Evolutionary conservation across 306 rosid genomes (phyloP), one percentile per base, ranked within the genome.

Genomic region (Acacia crassicarpa): DNA sequence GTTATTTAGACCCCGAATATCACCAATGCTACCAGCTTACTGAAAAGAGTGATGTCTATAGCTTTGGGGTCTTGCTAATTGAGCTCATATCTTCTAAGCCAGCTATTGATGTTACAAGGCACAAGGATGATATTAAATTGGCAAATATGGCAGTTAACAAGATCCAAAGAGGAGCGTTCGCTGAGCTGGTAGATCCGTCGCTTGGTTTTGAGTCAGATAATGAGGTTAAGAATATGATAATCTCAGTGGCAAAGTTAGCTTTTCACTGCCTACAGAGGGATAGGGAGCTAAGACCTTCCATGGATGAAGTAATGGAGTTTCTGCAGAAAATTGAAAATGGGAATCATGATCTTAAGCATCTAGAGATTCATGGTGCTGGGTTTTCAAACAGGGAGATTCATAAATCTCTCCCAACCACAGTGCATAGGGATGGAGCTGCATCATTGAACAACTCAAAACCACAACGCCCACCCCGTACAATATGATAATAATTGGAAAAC

Each of bases 1-100:
- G 97, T 1, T 91, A 92, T 48, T 87, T 92, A 23, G 97, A 94
- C 48, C 97, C 97, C 12, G 93, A 92, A 76, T 88, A 94, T 75
- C 88, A 88, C 78, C 91, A 89, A 44, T 83, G 88, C 72, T 89
- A 88, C 73, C 89, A 88, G 83, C 92, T 94, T 48, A 89, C 97
- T 0, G 75, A 83, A 6, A 92, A 94, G 93, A 94, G 97, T 59
- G 95, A 94, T 67, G 97, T 91, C 10, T 89, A 91, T 61, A 92
- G 94, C 69, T 94, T 94, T 14, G 93, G 98, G 5, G 95, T 92
- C 62, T 92, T 89, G 53, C 91, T 94, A 2, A 48, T 89, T 2
- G 97, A 94, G 85, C 88, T 94, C 1, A 82, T 92, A 65, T 89
- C 98, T 9, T 92, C 97, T 14, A 54, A 80, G 89, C 89, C 92